Evolutionary conservation across 73 alveolate genomes (phyloP), one percentile per base, ranked within the genome.

Genomic region (Paramecium primaurelia): DNA sequence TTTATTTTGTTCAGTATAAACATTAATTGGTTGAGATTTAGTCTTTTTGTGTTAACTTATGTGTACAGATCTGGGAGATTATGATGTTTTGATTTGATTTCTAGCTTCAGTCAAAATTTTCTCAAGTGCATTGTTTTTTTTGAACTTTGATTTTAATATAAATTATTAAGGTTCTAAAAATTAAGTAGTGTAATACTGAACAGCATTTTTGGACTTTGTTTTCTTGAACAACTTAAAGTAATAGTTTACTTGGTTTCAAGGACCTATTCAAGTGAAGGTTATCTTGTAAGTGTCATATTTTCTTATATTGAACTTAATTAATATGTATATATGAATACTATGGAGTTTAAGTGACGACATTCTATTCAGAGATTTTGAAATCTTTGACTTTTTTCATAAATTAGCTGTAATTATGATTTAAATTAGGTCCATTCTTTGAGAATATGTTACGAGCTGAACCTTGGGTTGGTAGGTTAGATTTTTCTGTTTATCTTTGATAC

Each of bases 331-430:
- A 54, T 54, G 28, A 54, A 54, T 54, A 54, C 69, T 18, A 16
- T 7, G 69, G 69, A 22, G 69, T n/a, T 54, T 54, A 22, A 6
- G 14, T 14, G 30, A 34, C 10, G 30, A 64, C 18, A 14, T 32
- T 64, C 84, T 64, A 64, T 34, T 64, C 84, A 12, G 84, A 12
- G 30, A 64, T 64, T 34, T 64, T 64, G 26, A 28, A 64, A 32
- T 64, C 84, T 64, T 64, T 64, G 22, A 64, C 84, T 64, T 64
- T 64, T 32, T 64, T 64, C 84, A 64, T 34, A 32, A 64, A 64
- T 14, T 64, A 6, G 9, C 84, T 64, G 22, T 64, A 64, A 64
- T 28, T 64, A 28, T 64, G 84, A 34, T 64, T 64, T 28, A 32
- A 16, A 6, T 32, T 64, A 0, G 28, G 47, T 32, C 47, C 47